Evolutionary conservation across 2,329 filamentous ascomycete genomes (phyloP).

Genomic region (Trichophyton benhamiae): DNA sequence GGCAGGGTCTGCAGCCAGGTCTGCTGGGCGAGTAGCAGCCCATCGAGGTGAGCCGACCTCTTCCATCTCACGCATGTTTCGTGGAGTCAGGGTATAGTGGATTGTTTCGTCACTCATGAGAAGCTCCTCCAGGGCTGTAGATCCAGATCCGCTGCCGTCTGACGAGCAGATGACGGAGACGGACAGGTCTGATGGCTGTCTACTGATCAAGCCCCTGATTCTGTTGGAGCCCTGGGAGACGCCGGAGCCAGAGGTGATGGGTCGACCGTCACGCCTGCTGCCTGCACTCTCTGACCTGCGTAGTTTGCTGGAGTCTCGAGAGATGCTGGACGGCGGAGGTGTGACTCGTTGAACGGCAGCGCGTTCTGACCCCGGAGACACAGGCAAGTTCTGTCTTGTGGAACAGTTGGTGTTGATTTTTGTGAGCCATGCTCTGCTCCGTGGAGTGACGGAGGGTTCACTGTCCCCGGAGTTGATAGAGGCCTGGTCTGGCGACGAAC

Average conservation of each 20-base stretch:
- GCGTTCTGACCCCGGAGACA: constrained; percentile 23
- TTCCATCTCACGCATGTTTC: constrained; percentile 64
- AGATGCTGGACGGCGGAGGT: constrained; percentile 20
- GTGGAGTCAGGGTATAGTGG: constrained; percentile 68
- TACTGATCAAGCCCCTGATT: constrained; percentile 31
- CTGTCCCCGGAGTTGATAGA: constrained; percentile 5
- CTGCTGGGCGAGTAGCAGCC: constrained; percentile 22
- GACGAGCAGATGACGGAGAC: not conserved
- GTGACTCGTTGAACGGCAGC: constrained; percentile 32
- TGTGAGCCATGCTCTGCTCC: not conserved
- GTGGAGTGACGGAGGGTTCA: constrained; percentile 4
- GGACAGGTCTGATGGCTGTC: constrained; percentile 15
- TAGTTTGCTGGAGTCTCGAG: constrained; percentile 20
- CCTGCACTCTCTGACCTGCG: constrained; percentile 31
- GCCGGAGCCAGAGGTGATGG: constrained; percentile 29
- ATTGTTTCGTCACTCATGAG: constrained; percentile 74
- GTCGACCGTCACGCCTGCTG: constrained; percentile 27
- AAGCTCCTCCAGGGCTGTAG: constrained; percentile 62
- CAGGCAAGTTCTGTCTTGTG: constrained; percentile 15
- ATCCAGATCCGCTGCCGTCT: constrained; percentile 35
- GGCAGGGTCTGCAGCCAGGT: constrained; percentile 24
- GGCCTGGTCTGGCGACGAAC: not conserved
- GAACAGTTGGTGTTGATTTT: constrained; percentile 16
- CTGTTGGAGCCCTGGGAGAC: constrained; percentile 31
- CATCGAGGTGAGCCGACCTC: constrained; percentile 26